Percentiles rank a stretch among this genome's conserved stretches.
Conservation (phyloP, 352 stramenopile genomes). For the Globisporangium carolinianum region DNA sequence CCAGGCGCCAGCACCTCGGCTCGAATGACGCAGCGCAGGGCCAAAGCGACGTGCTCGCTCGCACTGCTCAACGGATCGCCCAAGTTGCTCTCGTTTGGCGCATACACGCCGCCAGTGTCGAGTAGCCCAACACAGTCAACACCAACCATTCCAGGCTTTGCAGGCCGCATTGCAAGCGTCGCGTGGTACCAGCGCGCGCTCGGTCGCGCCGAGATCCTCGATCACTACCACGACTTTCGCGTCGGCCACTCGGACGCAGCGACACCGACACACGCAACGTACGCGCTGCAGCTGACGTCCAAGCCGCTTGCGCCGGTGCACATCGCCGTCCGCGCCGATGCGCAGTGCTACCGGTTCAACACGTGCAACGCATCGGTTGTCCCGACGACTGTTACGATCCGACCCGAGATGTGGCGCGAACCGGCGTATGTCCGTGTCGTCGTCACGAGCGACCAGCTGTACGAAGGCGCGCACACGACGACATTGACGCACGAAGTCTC, state of each 20-base stretch:
- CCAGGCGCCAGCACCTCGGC: too few species aligned
- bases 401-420: constrained; percentile 34
- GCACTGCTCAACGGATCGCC: constrained; percentile 24
- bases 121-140: not conserved
- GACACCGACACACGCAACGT: constrained; percentile 39
- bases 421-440: constrained; percentile 35
- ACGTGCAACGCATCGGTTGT: constrained; percentile 55
- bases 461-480: constrained; percentile 35
- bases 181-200: constrained; percentile 52
- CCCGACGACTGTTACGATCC: constrained; percentile 32
- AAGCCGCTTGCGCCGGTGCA: constrained; percentile 41
- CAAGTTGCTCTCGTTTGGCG: constrained; percentile 31
- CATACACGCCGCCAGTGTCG: constrained; percentile 1
- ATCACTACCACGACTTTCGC: constrained; percentile 71
- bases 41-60: constrained; percentile 25
- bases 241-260: constrained; percentile 11
- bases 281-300: constrained; percentile 35
- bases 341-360: constrained; percentile 62
- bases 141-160: constrained; percentile 18
- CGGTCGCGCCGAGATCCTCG: constrained; percentile 26
- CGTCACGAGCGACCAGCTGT: constrained; percentile 51
- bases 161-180: constrained; percentile 32
- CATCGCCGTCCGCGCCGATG: constrained; percentile 41
- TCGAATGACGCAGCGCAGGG: constrained; percentile 8
- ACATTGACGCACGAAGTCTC: constrained; percentile 21